Evolutionary conservation across 331 rosid species (phyloP).

Genomic region (Ulmus americana): DNA sequence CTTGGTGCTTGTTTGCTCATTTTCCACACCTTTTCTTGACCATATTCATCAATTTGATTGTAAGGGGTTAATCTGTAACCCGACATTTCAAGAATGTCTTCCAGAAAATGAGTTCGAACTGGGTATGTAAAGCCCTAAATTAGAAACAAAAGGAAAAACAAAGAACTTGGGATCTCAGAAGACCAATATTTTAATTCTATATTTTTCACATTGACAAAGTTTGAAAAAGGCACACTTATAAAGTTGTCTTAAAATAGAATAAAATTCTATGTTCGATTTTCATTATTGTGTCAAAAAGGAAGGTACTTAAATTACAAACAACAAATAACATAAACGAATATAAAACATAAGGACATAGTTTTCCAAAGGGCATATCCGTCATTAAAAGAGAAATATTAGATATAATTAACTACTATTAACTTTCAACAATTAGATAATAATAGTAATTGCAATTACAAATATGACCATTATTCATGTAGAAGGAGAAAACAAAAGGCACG

Average conservation of each 20-base stretch:
- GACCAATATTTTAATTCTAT: neutral
- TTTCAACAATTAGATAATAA: neutral
- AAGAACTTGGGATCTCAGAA: neutral
- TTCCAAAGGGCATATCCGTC: neutral
- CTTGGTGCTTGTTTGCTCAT: constrained; percentile 82
- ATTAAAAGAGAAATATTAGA: neutral
- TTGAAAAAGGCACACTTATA: too few relatives aligned
- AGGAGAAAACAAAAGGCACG: neutral
- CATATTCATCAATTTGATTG: constrained; percentile 94
- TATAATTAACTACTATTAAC: neutral
- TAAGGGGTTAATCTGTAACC: constrained; percentile 65
- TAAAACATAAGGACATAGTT: neutral
- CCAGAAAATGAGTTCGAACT: constrained; percentile 74
- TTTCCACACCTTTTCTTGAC: constrained; percentile 92
- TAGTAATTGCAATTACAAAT: neutral
- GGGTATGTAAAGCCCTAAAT: constrained; percentile 83
- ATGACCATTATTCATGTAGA: neutral
- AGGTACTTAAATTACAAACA: neutral
- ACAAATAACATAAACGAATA: neutral
- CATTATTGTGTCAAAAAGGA: neutral
- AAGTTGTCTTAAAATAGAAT: too few relatives aligned
- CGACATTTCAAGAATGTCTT: constrained; percentile 72
- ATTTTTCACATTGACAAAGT: too few relatives aligned
- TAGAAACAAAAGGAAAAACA: constrained; percentile 9
- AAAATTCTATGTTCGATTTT: neutral